Conservation (phyloP, 805 yeast genomes). For the Nematodospora valgi region DNA sequence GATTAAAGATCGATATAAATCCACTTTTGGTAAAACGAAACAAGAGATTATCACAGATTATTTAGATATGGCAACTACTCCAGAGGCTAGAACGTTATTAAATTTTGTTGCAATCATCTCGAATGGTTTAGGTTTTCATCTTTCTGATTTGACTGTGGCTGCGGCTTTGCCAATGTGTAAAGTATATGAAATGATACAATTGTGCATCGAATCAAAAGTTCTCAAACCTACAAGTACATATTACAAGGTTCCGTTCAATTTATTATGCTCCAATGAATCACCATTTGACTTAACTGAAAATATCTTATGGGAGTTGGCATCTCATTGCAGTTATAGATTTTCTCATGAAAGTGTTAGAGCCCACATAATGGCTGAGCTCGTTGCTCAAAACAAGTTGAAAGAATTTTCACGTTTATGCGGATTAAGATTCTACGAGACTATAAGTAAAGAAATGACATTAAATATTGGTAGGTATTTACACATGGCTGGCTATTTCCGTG, state of each 20-base stretch:
- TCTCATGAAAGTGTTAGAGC: slow-evolving; percentile 30
- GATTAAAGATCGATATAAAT: neutral
- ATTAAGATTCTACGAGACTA: slow-evolving; percentile 30
- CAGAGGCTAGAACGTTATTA: slow-evolving; percentile 20
- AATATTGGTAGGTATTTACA: slow-evolving; percentile 24
- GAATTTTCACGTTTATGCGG: slow-evolving; percentile 40
- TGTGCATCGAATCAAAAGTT: slow-evolving; percentile 29
- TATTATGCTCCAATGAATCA: slow-evolving; percentile 22
- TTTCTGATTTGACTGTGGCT: slow-evolving; percentile 38
- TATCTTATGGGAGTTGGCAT: slow-evolving; percentile 32
- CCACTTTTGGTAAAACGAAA: slow-evolving; percentile 2
- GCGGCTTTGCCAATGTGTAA: slow-evolving; percentile 29
- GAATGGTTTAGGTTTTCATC: slow-evolving; percentile 29
- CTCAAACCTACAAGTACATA: slow-evolving; percentile 38
- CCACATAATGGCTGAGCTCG: slow-evolving; percentile 18
- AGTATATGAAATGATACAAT: slow-evolving; percentile 28
- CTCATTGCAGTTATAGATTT: slow-evolving; percentile 34
- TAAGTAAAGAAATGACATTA: slow-evolving; percentile 13
- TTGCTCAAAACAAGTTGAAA: slow-evolving; percentile 21
- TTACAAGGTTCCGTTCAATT: slow-evolving; percentile 47
- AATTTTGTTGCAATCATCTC: slow-evolving; percentile 43
- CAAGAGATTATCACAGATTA: slow-evolving; percentile 18
- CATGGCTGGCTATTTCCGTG: slow-evolving; percentile 39
- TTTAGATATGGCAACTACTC: slow-evolving; percentile 13
- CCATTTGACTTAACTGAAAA: slow-evolving; percentile 27